Evolutionary conservation across 176 grass and related monocot species (phyloP), one percentile per base, ranked within the genome.

Genomic region (Oryza longistaminata): DNA sequence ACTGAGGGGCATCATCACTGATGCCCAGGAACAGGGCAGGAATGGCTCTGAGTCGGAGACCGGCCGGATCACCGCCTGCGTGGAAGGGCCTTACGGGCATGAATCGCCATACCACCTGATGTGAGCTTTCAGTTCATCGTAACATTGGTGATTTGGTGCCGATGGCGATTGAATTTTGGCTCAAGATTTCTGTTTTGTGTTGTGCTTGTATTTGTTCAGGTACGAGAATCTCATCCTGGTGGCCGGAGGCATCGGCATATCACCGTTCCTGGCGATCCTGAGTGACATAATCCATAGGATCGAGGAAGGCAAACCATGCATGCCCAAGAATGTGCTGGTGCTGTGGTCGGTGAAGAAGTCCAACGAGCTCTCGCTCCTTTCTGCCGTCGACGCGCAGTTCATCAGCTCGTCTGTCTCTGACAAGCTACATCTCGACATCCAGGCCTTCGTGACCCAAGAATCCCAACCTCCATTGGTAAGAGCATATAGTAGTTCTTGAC

Each of bases 191-290:
- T 62, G 6, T 9, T 9, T 40, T 33, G 16, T 39, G 21, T 26
- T 64, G 7, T 61, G 55, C n/a, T 24, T 55, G 71, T 68, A 11
- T 25, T 2, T 29, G 29, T 33, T 34, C 61, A 98, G 96, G 93
- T 98, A 98, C 43, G 93, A 98, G 81, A 98, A 98, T 89, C 96
- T 98, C 83, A 92, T 98, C 73, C 80, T 98, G 45, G 96, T 98
- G 67, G 96, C 96, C 42, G 96, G 96, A 73, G 96, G 96, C 68
- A 98, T 98, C 29, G 96, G 96, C 13, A 90, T 98, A 68, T 94
- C 93, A 3, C 93, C 96, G 2, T 98, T 98, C 71, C 42, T 98
- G 53, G 96, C 96, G 15, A 92, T 98, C 44, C 73, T 98, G 81
- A 98, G 93, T 10, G 96, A 98, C 70, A 95, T 98, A 44, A 84